phyloP scores from a whole-genome alignment of 176 grass and related monocot species.

The Pontederia paniculata region DNA sequence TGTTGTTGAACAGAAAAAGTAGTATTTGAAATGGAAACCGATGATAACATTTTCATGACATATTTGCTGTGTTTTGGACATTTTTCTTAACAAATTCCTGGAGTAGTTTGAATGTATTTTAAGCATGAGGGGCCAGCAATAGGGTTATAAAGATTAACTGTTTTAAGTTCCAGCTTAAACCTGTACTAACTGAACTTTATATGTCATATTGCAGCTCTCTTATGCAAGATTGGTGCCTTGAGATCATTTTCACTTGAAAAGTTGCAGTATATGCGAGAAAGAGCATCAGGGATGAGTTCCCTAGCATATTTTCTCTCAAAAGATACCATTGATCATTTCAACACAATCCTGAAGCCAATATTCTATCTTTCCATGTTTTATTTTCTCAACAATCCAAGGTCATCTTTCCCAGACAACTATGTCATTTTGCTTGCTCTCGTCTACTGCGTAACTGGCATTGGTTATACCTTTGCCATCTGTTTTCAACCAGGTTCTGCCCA shows the following conservation, averaged over 20 bases:
- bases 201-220: slow-evolving; percentile 32
- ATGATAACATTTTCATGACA: too few relatives aligned
- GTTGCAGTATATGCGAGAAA: slow-evolving; percentile 58
- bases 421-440: slow-evolving; percentile 49
- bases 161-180: not conserved
- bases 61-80: too few relatives aligned
- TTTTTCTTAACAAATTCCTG: too few relatives aligned
- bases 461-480: slow-evolving; percentile 64
- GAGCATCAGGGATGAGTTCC: slow-evolving; percentile 71
- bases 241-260: slow-evolving; percentile 67
- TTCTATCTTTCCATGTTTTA: slow-evolving; percentile 64
- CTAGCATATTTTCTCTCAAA: slow-evolving; percentile 72
- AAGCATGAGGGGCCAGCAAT: too few relatives aligned
- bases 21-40: too few relatives aligned
- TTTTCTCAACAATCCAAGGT: slow-evolving; percentile 61
- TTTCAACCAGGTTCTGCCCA: slow-evolving; percentile 70
- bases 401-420: slow-evolving; percentile 48
- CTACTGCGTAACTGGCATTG: slow-evolving; percentile 73
- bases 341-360: slow-evolving; percentile 46
- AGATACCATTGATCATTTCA: slow-evolving; percentile 78
- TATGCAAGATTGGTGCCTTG: slow-evolving; percentile 59
- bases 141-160: too few relatives aligned
- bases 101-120: too few relatives aligned
- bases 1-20: too few relatives aligned
- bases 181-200: not conserved